Percentiles rank a stretch among this genome's conserved stretches.
Evolutionary conservation across 2,329 filamentous ascomycete species (phyloP).

Genomic region (Fusarium chlamydosporum): DNA sequence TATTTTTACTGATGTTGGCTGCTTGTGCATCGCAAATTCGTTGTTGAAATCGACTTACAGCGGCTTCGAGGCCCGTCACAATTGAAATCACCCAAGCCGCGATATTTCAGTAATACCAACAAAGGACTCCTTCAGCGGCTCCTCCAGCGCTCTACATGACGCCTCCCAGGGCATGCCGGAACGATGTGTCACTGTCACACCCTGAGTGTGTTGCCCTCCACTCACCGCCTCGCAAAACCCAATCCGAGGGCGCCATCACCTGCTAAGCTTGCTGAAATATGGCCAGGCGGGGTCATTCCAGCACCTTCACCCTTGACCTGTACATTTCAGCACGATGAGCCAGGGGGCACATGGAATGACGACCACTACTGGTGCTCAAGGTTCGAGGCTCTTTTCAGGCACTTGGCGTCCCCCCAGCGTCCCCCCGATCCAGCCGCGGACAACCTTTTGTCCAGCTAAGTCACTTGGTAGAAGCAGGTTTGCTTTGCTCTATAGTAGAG

Average conservation of each 20-base stretch:
- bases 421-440: slow-evolving; percentile 1
- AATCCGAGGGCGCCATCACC: slow-evolving; percentile 43
- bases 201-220: slow-evolving; percentile 37
- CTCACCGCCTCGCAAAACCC: slow-evolving; percentile 42
- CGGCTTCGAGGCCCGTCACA: slow-evolving; percentile 24
- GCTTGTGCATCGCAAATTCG: slow-evolving; percentile 37
- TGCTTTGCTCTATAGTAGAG: background rate
- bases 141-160: slow-evolving; percentile 45
- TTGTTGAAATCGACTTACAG: slow-evolving; percentile 27
- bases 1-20: slow-evolving; percentile 20
- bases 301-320: slow-evolving; percentile 50
- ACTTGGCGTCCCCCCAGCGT: slow-evolving; percentile 32
- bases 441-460: slow-evolving; percentile 3
- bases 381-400: slow-evolving; percentile 39
- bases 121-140: slow-evolving; percentile 42
- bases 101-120: slow-evolving; percentile 51
- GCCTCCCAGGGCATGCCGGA: slow-evolving; percentile 45
- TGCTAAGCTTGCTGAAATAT: slow-evolving; percentile 35
- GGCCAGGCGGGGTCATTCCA: slow-evolving; percentile 50
- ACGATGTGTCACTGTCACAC: slow-evolving; percentile 49
- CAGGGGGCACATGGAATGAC: slow-evolving; percentile 41
- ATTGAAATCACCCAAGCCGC: slow-evolving; percentile 33
- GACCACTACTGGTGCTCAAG: slow-evolving; percentile 29
- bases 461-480: slow-evolving; percentile 1
- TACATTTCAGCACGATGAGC: slow-evolving; percentile 50